Base-by-base conservation (phyloP, 2,329 filamentous ascomycete species). In the Ophiostoma tasmaniense region DNA sequence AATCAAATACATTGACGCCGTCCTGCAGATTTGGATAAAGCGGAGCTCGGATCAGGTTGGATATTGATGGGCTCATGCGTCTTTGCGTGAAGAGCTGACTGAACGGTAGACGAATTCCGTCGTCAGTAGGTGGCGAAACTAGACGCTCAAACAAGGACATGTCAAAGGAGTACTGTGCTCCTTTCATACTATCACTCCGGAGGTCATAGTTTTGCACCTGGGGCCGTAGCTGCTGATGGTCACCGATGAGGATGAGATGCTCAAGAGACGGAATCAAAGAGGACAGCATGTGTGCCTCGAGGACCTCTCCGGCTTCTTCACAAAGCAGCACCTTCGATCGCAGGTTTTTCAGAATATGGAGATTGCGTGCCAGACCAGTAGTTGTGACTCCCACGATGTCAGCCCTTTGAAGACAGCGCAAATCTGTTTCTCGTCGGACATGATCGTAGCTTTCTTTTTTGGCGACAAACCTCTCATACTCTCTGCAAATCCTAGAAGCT, bases 281-380 rank as follows among this genome's bases (percentile, higher is more conserved):
- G 0, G 85, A 85, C 0, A 90, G 74, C 2, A 85, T 78, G 70
- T 90, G 87, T 0, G 85, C 80, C 74, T 91, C 89, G 39, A 90
- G 78, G 0, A 91, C 85, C 71, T 91, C 88, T 0, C 84, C 89
- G 1, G 89, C 89, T 73, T 91, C 89, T 74, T 91, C 89, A 42
- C 85, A 89, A 0, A 91, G 75, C 20, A 91, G 75, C 0, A 89
- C 82, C 70, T 89, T 88, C 39, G 79, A 78, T 7, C 77, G 74
- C 1, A 89, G 70, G 8, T 80, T 79, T 8, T 81, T 79, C 0
- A 90, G 77, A 0, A 84, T 72, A 0, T 79, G 75, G 0, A 86
- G 75, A 20, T 85, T 82, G 25, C 78, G 77, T 0, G 87, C 87
- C 1, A 89, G 77, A 0, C 86, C 86, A 0, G 83, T 85, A 0